Evolutionary conservation across 495 filamentous ascomycete genomes (phyloP), one percentile per base, ranked within the genome.

Genomic region (Penicillium bovifimosum): DNA sequence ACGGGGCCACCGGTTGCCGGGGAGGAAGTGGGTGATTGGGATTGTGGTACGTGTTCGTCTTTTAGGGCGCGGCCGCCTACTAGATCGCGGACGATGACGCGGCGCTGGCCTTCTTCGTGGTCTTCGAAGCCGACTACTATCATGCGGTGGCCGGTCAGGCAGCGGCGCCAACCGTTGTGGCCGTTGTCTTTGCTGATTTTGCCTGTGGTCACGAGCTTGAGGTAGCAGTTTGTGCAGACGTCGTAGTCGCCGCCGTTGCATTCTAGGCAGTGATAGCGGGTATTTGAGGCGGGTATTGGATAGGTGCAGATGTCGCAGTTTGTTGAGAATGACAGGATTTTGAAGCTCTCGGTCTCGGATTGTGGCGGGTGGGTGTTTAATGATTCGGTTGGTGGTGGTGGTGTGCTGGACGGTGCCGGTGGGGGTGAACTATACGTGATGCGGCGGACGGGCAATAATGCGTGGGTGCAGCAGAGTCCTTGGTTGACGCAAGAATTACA

Each of bases 401-500:
- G 31, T 9, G 31, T n/a, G 17, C 6, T 52, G 13, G 60, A 52
- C 49, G 58, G 20, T 24, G 56, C 44, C 46, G 65, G 52, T 55
- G 62, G 11, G 46, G 61, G 46, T 31, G 64, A 35, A 39, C 44
- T 53, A 13, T 60, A 57, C 3, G 54, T 45, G 8, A 76, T 62
- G 46, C 75, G 75, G 13, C 78, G 67, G 18, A 91, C 69, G 3
- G 90, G 87, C 1, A 92, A 72, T 0, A 96, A 71, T 0, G 83
- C 72, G 60, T 96, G 91, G 0, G 82, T 87, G 69, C 91, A 96
- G 56, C 81, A 83, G 38, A 75, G 75, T 10, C 84, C 87, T 65
- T 82, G 81, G 40, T 88, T 88, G 26, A 95, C 88, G 61, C 91
- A 96, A 50, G 68, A 62, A 53, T 86, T 85, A 69, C 91, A 96